phyloP scores from a whole-genome alignment of 2,329 filamentous ascomycete genomes.

The Lizonia empirigonia region DNA sequence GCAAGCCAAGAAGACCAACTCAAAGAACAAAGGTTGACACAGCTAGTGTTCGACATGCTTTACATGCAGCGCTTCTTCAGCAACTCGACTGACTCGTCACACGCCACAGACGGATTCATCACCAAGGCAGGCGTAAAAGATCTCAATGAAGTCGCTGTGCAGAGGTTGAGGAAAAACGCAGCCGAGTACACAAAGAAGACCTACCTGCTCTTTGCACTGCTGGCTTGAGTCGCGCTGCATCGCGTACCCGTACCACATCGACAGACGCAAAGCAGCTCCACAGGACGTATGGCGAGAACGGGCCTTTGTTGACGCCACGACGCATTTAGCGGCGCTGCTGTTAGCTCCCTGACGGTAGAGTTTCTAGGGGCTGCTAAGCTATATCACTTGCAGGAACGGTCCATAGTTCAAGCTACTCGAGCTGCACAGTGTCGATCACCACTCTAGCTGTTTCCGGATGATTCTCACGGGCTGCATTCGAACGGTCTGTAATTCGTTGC shows the following conservation, averaged over 20 bases:
- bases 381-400: constrained; percentile 3
- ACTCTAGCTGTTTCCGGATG: background rate
- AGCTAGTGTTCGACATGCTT: constrained; percentile 52
- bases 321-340: background rate
- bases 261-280: background rate
- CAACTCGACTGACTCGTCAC: constrained; percentile 30
- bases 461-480: background rate
- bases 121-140: constrained; percentile 53
- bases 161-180: constrained; percentile 65
- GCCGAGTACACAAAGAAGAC: constrained; percentile 84
- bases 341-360: background rate
- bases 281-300: background rate
- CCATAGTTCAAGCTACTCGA: background rate
- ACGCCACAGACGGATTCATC: constrained; percentile 11
- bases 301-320: background rate
- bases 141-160: constrained; percentile 55
- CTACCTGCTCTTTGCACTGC: constrained; percentile 77
- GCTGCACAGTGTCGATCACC: constrained; percentile 5
- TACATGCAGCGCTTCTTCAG: constrained; percentile 48
- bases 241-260: background rate
- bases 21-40: constrained; percentile 39
- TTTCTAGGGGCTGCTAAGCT: background rate
- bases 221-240: constrained; percentile 48
- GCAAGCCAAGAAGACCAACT: constrained; percentile 19
- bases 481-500: no score